Evolutionary conservation across 2,329 filamentous ascomycete species (phyloP).

Genomic region (Cytospora leucostoma): DNA sequence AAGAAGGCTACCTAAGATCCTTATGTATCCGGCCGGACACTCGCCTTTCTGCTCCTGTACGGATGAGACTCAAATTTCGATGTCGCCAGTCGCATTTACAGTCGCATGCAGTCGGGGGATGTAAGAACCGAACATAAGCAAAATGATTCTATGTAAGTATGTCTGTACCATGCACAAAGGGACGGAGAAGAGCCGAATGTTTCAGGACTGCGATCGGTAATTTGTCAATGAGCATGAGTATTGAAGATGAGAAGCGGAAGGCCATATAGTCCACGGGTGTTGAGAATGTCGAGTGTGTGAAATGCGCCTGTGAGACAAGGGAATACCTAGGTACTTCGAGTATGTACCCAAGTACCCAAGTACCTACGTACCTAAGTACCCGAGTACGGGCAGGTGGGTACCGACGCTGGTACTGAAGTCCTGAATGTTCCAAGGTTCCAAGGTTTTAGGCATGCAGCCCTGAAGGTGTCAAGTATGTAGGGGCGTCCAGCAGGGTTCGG

Average conservation of each 20-base stretch:
- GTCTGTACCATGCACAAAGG: neutral
- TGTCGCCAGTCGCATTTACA: conserved; percentile 1
- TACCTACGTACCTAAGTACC: neutral
- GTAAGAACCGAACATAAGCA: neutral
- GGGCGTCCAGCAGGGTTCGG: neutral
- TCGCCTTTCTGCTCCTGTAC: neutral
- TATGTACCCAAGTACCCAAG: neutral
- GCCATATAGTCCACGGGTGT: too few species aligned
- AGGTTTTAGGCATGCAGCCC: neutral
- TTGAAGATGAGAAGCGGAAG: neutral
- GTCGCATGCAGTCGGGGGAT: conserved; percentile 1
- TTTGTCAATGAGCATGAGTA: neutral
- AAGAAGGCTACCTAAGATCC: neutral
- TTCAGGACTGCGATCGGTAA: neutral
- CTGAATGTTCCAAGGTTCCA: too few species aligned
- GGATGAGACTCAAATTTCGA: neutral
- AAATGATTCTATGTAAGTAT: neutral
- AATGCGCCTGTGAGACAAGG: neutral
- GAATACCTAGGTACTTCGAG: neutral
- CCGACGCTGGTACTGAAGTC: too few species aligned
- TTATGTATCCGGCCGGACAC: neutral
- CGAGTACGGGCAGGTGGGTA: too few species aligned
- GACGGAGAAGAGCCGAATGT: neutral
- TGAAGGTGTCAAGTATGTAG: neutral
- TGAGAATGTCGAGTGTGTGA: too few species aligned